Evolutionary conservation across 495 filamentous ascomycete genomes (phyloP), one percentile per base, ranked within the genome.

Genomic region (Aspergillus bridgeri): DNA sequence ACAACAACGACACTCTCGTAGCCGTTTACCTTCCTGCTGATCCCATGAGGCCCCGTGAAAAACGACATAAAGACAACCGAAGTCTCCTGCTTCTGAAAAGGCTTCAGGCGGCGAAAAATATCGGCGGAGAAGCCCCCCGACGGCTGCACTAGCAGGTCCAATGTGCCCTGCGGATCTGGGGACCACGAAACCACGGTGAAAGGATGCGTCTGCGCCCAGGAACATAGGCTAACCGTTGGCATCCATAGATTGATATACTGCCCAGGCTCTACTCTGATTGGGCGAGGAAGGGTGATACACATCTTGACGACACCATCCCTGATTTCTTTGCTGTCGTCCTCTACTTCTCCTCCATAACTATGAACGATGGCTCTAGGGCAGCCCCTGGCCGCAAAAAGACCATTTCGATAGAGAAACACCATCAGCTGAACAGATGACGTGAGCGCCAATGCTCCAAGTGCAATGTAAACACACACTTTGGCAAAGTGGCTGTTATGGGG

Each of bases 181-280:
- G 63, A 71, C 72, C 63, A 76, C 7, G 60, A 76, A 54, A 49
- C 69, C 1, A 79, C 65, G 11, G 60, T 68, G 52, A 77, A 79
- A n/a, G 67, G 71, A 65, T 79, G 64, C 25, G 59, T 71, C 57
- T 77, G 62, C 21, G 60, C 56, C 57, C 63, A 74, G 43, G 62
- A 73, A 43, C 48, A 69, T 29, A 73, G 50, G 58, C 65, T 66
- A 6, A 73, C 58, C 11, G 62, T 64, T 8, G 67, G 66, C 13
- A 79, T 63, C 65, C 57, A 76, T 19, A 77, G 48, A 51, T 75
- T 74, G 47, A 77, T 70, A 54, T 75, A 77, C 53, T 77, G 59
- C 19, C 74, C 65, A 43, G 69, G 61, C 47, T 72, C 50, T 7
- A 79, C 52, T n/a, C 57, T 63, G 20, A 72, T 18, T 18, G 67